Percentiles rank a stretch among this genome's conserved stretches.
Conservation (phyloP, 768 basidiomycete species). For the Leccinum variicolor region DNA sequence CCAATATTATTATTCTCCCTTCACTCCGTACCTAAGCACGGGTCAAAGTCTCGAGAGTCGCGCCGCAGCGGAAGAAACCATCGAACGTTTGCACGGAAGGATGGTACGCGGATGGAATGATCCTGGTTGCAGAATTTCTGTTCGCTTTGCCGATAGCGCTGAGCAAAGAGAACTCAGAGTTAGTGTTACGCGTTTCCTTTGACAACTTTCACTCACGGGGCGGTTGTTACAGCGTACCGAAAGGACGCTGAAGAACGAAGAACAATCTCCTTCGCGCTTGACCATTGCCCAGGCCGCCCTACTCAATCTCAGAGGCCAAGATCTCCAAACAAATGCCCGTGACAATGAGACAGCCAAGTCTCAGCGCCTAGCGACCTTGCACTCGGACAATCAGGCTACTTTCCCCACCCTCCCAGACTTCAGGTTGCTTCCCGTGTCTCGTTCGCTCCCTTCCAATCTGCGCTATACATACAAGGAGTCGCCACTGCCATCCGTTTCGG, state of each 20-base stretch:
- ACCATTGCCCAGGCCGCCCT: slow-evolving; percentile 79
- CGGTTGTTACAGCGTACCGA: slow-evolving; percentile 50
- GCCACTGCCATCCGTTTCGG: slow-evolving; percentile 10
- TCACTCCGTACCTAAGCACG: neutral
- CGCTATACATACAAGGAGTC: slow-evolving; percentile 16
- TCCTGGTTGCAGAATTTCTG: slow-evolving; percentile 70
- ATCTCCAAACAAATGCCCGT: slow-evolving; percentile 31
- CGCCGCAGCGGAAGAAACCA: slow-evolving; percentile 68
- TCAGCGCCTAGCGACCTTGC: slow-evolving; percentile 5
- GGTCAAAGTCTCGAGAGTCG: slow-evolving; percentile 63
- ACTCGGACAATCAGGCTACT: neutral
- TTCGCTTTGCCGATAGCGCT: slow-evolving; percentile 73
- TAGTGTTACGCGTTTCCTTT: slow-evolving; percentile 23
- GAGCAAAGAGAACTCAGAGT: slow-evolving; percentile 78
- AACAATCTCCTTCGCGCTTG: slow-evolving; percentile 58
- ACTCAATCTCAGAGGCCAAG: slow-evolving; percentile 71
- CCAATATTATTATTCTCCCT: neutral
- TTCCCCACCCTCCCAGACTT: neutral
- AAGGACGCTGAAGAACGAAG: slow-evolving; percentile 56
- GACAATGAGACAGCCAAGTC: slow-evolving; percentile 7
- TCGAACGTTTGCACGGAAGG: slow-evolving; percentile 74
- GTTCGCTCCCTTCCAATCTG: slow-evolving; percentile 22
- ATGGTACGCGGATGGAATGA: slow-evolving; percentile 82
- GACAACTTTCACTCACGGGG: slow-evolving; percentile 1
- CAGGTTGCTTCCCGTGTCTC: slow-evolving; percentile 13